Percentiles rank a stretch among this genome's conserved stretches.
Conservation (phyloP, 1,284 basidiomycete genomes). For the Coriolopsis trogii region DNA sequence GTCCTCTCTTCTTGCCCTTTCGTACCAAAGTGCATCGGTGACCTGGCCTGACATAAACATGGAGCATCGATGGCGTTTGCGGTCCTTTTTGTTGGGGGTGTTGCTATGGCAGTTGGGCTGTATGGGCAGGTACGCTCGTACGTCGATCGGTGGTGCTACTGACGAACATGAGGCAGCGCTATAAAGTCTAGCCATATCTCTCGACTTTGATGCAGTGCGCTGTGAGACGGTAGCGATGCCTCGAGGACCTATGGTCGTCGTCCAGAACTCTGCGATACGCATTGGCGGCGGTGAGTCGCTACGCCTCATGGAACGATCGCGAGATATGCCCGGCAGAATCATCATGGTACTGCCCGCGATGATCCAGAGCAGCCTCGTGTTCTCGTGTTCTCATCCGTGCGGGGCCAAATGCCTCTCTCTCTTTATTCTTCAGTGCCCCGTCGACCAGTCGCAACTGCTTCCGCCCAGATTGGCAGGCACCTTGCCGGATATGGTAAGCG, state of each 20-base stretch:
- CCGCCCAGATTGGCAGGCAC: slow-evolving; percentile 3
- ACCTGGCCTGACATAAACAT: neutral
- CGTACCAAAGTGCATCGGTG: neutral
- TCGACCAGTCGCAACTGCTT: slow-evolving; percentile 5
- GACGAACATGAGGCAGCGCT: neutral
- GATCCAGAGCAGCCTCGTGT: no score
- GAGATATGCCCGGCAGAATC: no score
- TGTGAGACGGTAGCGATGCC: no score
- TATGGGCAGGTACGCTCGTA: neutral
- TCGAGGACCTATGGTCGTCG: no score
- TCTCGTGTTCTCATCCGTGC: no score
- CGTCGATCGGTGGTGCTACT: neutral
- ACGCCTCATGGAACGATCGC: no score
- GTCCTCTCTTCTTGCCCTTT: neutral
- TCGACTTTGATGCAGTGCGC: slow-evolving; percentile 3
- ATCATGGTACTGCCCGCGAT: no score
- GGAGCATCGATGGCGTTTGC: neutral
- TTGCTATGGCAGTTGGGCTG: slow-evolving; percentile 6
- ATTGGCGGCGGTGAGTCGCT: no score
- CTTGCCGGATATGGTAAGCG: slow-evolving; percentile 6
- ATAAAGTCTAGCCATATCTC: neutral
- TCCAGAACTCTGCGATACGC: no score
- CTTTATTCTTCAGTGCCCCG: neutral
- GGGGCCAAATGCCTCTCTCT: neutral
- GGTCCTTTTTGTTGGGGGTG: slow-evolving; percentile 4